Conservation (phyloP, 164 flowering plant genomes). For the Euptelea pleiosperma region DNA sequence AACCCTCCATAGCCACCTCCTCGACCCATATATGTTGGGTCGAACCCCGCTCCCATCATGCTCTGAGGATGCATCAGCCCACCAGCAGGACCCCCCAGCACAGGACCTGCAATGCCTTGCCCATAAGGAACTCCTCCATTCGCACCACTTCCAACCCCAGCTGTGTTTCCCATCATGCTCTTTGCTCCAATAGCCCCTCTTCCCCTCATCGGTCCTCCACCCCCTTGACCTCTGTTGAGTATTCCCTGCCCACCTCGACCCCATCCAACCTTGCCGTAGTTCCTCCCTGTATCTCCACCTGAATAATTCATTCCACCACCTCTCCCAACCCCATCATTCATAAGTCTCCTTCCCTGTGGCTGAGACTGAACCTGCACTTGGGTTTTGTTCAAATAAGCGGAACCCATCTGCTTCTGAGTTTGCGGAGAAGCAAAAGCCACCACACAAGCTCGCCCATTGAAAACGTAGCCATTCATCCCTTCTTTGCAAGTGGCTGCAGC, state of each 20-base stretch:
- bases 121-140: conserved; percentile 46
- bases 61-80: conserved; percentile 69
- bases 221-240: conserved; percentile 43
- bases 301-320: conserved; percentile 46
- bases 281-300: conserved; percentile 53
- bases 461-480: conserved; percentile 56
- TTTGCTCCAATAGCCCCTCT: conserved; percentile 52
- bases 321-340: conserved; percentile 51
- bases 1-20: conserved; percentile 71
- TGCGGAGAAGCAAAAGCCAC: conserved; percentile 72
- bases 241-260: conserved; percentile 55
- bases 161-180: conserved; percentile 36
- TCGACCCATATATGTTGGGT: conserved; percentile 68
- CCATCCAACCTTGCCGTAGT: conserved; percentile 51
- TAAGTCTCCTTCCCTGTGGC: conserved; percentile 47
- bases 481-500: conserved; percentile 70
- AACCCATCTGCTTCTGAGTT: conserved; percentile 63
- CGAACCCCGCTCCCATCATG: conserved; percentile 72
- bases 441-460: conserved; percentile 72
- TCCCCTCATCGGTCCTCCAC: conserved; percentile 51
- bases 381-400: conserved; percentile 42
- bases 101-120: conserved; percentile 57
- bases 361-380: conserved; percentile 51
- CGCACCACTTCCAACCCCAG: conserved; percentile 39
- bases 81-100: conserved; percentile 58